These are phyloP conservation scores for Pisolithus thermaeus DNA, from an alignment of 1,284 basidiomycete genomes.

Conservation along the genomic window DNA sequence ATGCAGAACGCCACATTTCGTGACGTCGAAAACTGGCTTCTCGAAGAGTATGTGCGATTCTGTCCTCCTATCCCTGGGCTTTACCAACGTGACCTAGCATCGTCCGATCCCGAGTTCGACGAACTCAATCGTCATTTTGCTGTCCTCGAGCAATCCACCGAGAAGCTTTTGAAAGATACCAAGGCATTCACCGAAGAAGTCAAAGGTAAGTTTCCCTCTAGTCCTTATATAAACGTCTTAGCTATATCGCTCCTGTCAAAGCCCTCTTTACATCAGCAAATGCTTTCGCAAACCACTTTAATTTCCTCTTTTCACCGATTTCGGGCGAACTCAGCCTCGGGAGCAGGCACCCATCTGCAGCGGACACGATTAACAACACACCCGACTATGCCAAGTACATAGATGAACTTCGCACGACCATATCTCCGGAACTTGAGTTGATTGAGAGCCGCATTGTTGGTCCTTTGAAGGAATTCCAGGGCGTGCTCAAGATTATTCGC, in stretches of 20 bases:
- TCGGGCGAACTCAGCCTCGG: slow-evolving; percentile 79
- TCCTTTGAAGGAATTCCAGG: slow-evolving; percentile 87
- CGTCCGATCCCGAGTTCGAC: slow-evolving; percentile 83
- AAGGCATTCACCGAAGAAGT: slow-evolving; percentile 85
- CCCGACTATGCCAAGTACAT: slow-evolving; percentile 69
- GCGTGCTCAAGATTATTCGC: slow-evolving; percentile 82
- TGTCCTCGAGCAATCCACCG: slow-evolving; percentile 73
- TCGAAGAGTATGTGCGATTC: slow-evolving; percentile 62
- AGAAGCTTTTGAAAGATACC: slow-evolving; percentile 90
- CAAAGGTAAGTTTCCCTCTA: slow-evolving; percentile 44
- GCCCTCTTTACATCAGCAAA: slow-evolving; percentile 79
- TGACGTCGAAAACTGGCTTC: slow-evolving; percentile 84
- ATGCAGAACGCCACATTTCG: slow-evolving; percentile 77
- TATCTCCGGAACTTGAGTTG: slow-evolving; percentile 91
- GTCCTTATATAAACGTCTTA: background rate
- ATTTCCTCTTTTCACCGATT: slow-evolving; percentile 77
- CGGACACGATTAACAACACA: slow-evolving; percentile 72
- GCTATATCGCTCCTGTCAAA: slow-evolving; percentile 24
- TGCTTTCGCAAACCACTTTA: slow-evolving; percentile 73
- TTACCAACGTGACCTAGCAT: slow-evolving; percentile 46
- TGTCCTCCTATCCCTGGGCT: background rate
- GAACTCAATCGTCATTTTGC: slow-evolving; percentile 77
- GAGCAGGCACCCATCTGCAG: slow-evolving; percentile 73
- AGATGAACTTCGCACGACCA: slow-evolving; percentile 76
- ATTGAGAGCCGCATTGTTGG: slow-evolving; percentile 85